A percentile compares a stretch with the other conserved stretches of the same genome.
These are phyloP conservation scores for Raddia distichophylla DNA, from an alignment of 176 grass and related monocot genomes.

Conservation along the genomic window DNA sequence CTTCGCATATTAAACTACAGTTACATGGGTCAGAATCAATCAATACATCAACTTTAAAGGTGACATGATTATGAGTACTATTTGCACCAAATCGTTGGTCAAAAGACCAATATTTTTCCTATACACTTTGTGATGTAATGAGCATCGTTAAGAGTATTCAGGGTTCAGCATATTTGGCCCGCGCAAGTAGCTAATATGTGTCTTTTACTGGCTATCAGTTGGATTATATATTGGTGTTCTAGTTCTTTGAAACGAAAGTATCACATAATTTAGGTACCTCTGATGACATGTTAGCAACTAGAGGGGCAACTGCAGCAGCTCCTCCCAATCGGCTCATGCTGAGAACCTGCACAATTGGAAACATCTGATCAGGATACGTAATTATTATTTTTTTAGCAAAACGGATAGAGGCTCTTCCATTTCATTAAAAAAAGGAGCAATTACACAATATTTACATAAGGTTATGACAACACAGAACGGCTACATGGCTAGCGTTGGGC, in stretches of 20 bases:
- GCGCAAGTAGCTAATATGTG: constrained; percentile 9
- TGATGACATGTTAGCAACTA: constrained; percentile 66
- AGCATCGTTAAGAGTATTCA: constrained; percentile 35
- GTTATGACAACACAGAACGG: too few species aligned
- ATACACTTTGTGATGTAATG: constrained; percentile 21
- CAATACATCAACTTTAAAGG: constrained; percentile 42
- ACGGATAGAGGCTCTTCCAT: too few species aligned
- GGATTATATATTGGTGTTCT: neutral
- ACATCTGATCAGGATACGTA: neutral
- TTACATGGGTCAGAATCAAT: constrained; percentile 40
- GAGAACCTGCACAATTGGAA: constrained; percentile 59
- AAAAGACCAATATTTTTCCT: constrained; percentile 37
- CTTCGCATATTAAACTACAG: constrained; percentile 36
- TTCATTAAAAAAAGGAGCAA: too few species aligned
- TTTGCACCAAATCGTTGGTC: constrained; percentile 33
- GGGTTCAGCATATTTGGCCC: constrained; percentile 29
- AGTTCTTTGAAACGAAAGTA: constrained; percentile 26
- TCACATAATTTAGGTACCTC: constrained; percentile 63
- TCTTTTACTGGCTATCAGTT: constrained; percentile 2
- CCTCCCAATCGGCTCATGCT: constrained; percentile 95
- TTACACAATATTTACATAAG: too few species aligned
- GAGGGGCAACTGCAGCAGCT: constrained; percentile 72
- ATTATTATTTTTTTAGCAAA: neutral
- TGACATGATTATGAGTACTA: constrained; percentile 37
- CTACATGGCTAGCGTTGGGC: too few species aligned